Evolutionary conservation across 2,329 filamentous ascomycete genomes (phyloP), one percentile per base, ranked within the genome.

Genomic region (Fusarium newnesense): DNA sequence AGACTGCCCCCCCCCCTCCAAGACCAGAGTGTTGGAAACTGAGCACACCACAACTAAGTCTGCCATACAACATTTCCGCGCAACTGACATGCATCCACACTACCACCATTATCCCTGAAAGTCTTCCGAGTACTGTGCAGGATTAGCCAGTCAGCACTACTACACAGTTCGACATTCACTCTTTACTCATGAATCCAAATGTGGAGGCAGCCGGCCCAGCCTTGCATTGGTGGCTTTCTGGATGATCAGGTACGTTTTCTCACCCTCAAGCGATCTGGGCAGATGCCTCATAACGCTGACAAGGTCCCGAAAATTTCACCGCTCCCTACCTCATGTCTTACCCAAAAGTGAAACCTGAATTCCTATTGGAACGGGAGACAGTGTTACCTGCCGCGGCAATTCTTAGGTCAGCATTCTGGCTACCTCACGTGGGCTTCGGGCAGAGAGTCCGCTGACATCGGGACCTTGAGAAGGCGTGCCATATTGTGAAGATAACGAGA

Each of bases 161-260:
- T 18, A 58, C 34, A 46, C 18, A 19, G 50, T 32, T 50, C 10
- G n/a, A n/a, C 53, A 47, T 52, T 54, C 37, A 63, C 60, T 58
- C 44, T 52, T 60, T 39, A 9, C 60, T 58, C 50, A 40, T 69
- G 49, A 52, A 49, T 39, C 66, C 42, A 57, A 54, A 42, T 64
- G 68, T 75, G 64, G 75, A 76, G 72, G 73, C 69, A 73, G 68
- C 74, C 76, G 52, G 54, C 60, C 46, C 61, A 69, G 65, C 64
- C 60, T 67, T 63, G 62, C 60, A 72, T 72, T 61, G 65, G 65
- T 37, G 42, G 49, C 59, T 44, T 63, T 42, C 56, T 59, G 24
- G 46, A 58, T 36, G 34, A 54, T 53, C 63, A 24, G 58, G 36
- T 60, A 57, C 50, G 61, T 66, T 49, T 47, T 62, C 32, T 63